Base-by-base conservation (phyloP, 345 rosid species). In the Hibiscus tridactylites region DNA sequence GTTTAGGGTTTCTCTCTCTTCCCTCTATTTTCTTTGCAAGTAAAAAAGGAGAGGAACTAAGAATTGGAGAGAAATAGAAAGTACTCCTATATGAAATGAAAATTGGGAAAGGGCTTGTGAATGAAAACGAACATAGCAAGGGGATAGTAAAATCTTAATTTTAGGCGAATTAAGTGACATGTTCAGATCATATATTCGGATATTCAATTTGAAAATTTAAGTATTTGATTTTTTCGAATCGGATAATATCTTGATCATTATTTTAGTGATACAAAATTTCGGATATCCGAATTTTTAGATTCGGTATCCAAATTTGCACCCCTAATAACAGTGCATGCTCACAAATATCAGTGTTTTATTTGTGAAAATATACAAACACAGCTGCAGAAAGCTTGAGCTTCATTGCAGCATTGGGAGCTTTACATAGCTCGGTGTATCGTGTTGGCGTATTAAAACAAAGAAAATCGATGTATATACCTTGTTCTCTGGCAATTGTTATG, bases 31-130 rank as follows among this genome's bases (percentile, higher is more conserved):
- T 57, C 12, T 57, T 57, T 57, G 31, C 56, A 42, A 61, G 42
- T 11, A 33, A n/a, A 8, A 8, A 5, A 11, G 39, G n/a, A 3
- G 47, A 62, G 21, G 72, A 54, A 35, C 29, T 65, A 52, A 50
- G 69, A 75, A 80, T 65, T 47, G 78, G 77, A 68, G 79, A 64
- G 78, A 80, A 9, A 64, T 63, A 49, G 73, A 76, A 79, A 53
- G 58, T n/a, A 16, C 0, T 29, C 31, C 31, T 29, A 35, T 35
- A 53, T 76, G 35, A 77, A 77, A 72, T 58, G 77, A 67, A 35
- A 72, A 56, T 57, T 70, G 76, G 80, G 78, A 57, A 46, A 47
- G 52, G 71, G 60, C 74, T 64, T 67, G 58, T 68, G 74, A 84
- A 67, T 70, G 79, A 79, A 67, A 78, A 77, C 76, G 57, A 81